Evolutionary conservation across 1,284 basidiomycete species (phyloP), one percentile per base, ranked within the genome.

Genomic region (Rhodotorula sp.): DNA sequence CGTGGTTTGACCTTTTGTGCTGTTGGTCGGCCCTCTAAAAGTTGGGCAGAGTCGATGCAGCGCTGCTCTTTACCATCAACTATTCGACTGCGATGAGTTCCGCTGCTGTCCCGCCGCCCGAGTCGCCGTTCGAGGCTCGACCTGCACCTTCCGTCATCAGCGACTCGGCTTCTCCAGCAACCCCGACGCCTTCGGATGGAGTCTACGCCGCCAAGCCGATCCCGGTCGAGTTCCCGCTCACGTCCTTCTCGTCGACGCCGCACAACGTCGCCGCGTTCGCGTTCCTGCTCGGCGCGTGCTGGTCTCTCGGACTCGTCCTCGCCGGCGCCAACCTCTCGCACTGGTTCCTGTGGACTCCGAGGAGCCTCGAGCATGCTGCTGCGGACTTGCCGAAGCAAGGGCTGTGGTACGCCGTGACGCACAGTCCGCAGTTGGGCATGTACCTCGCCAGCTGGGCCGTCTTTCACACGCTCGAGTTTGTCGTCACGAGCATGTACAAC

Each of bases 401-500:
- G 0, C 39, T 51, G 49, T 64, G 68, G 70, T 52, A 47, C n/a
- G 57, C 58, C 10, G 65, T 71, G 21, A 12, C 71, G 15, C 60
- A 87, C 0, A 90, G 88, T 29, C 87, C 88, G 63, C 90, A 91
- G 80, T 84, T 96, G 2, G 91, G 90, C 0, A 88, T 92, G 80
- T 97, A 93, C 81, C 75, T 91, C 54, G 87, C 89, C 39, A 85
- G 89, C 1, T 92, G 91, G 90, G 85, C 90, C 1, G 82, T 85
- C 49, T 99, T 99, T 80, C 97, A 99, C 80, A 90, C 94, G 87
- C 88, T 87, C 52, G 97, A 99, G 81, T 99, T 96, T 80, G 90
- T 90, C 64, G 93, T 96, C 12, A 98, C 97, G 6, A 94, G 95
- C 1, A 91, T 91, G 26, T 99, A 92, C 91, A 99, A 99, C 81